Percentiles rank a stretch among this genome's conserved stretches.
These are phyloP conservation scores for Cardiosporidium cionae DNA, from an alignment of 169 alveolate genomes.

Conservation along the genomic window DNA sequence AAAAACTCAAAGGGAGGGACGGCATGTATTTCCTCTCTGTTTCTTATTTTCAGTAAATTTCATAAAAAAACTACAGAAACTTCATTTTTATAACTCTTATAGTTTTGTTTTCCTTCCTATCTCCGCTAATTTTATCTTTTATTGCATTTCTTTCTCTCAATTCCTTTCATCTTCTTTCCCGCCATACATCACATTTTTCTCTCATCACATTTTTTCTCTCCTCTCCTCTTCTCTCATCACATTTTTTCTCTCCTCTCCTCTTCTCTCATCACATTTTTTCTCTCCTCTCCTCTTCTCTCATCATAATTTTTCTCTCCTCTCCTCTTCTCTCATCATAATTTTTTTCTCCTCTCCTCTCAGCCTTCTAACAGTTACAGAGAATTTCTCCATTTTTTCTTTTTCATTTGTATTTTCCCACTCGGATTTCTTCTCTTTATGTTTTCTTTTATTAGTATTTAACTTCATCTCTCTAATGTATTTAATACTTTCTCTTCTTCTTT, in stretches of 20 bases:
- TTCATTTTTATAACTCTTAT: no score
- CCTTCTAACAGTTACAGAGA: background rate
- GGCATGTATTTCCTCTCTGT: no score
- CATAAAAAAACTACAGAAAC: no score
- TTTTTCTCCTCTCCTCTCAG: background rate
- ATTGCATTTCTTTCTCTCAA: background rate
- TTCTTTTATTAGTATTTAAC: background rate
- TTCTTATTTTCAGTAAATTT: no score
- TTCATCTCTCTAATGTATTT: conserved; percentile 49
- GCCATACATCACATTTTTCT: background rate
- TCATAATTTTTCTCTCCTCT: background rate
- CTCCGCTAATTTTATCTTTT: background rate
- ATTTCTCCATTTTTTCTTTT: background rate
- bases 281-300: no score
- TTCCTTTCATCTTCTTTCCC: background rate
- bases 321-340: background rate
- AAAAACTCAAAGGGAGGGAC: no score
- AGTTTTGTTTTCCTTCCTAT: no score
- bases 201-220: background rate
- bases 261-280: no score
- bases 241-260: background rate
- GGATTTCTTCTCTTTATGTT: background rate
- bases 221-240: background rate
- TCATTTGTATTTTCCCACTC: background rate
- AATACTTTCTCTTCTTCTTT: conserved; percentile 50